Evolutionary conservation across 495 filamentous ascomycete genomes (phyloP), one percentile per base, ranked within the genome.

Genomic region (Penicillium argentinense): DNA sequence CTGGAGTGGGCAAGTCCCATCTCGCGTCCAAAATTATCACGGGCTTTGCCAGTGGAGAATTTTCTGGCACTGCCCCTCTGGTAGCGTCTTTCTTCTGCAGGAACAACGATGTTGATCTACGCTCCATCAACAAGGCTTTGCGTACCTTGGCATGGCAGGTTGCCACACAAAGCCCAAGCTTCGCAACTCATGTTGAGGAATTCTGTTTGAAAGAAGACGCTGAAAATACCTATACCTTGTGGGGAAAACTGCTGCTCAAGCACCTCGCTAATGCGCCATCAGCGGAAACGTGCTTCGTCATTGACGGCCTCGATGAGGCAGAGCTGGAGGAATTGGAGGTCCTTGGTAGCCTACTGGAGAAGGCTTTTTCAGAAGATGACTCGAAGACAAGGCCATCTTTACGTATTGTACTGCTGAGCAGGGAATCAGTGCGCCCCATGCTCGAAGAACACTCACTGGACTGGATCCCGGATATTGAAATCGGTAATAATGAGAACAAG

Each of bases 1-100:
- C 56, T 40, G 64, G 60, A 1, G 61, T 60, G 3, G 65, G 65
- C 8, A 68, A 68, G 39, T 64, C 65, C 0, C 62, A 56, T 53
- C 42, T 68, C 1, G 58, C 63, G 13, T 47, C 63, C 4, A 58
- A 57, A 38, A 54, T 66, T 12, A 59, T 68, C 17, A 41, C 4
- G 1, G 43, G 28, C 11, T 37, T 44, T 11, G 24, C 39, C 14
- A 56, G 25, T 24, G 21, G 14, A 23, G 34, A 37, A 17, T 9
- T 30, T 5, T 30, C 28, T 30, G 28, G 11, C 13, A 30, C 34
- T 22, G 39, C 5, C 22, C 21, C 38, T 39, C 36, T 49, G 8
- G 48, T 64, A 13, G 64, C 49, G 4, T 66, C 54, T 23, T 67
- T 67, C 45, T 64, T 56, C 53, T 60, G 56, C 57, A 61, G 49